Evolutionary conservation across 495 filamentous ascomycete species (phyloP).

Genomic region (Aspergillus sclerotiicarbonarius): DNA sequence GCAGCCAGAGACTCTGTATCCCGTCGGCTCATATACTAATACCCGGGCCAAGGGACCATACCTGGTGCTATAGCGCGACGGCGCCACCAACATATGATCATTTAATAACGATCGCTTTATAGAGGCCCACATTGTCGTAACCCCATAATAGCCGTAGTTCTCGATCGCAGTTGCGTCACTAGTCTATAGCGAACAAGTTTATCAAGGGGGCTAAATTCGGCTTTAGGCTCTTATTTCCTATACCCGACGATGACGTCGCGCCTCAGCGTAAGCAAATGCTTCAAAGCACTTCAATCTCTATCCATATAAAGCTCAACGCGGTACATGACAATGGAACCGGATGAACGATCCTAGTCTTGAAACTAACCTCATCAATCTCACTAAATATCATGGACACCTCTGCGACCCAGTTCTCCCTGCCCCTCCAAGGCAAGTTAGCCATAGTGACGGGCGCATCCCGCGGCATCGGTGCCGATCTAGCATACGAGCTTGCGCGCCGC

Average conservation of each 20-base stretch:
- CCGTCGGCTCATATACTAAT: too few relatives aligned
- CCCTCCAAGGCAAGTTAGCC: slow-evolving; percentile 15
- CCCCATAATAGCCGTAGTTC: background rate
- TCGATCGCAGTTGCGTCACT: background rate
- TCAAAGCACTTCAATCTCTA: background rate
- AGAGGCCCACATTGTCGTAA: too few relatives aligned
- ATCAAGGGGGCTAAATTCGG: background rate
- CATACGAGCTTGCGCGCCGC: slow-evolving; percentile 26
- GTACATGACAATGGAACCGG: background rate
- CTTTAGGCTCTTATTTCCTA: background rate
- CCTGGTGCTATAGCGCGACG: too few relatives aligned
- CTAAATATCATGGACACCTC: background rate
- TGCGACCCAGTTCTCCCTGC: background rate
- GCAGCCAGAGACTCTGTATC: too few relatives aligned
- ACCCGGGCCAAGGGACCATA: too few relatives aligned
- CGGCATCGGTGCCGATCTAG: slow-evolving; percentile 32
- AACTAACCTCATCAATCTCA: background rate
- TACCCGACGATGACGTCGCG: background rate
- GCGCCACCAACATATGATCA: too few relatives aligned
- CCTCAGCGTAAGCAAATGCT: too few relatives aligned
- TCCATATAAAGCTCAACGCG: background rate
- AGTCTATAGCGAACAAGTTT: too few relatives aligned
- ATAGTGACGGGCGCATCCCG: slow-evolving; percentile 31
- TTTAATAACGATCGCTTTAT: too few relatives aligned
- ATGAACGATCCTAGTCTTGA: background rate